phyloP scores from a whole-genome alignment of 2,329 filamentous ascomycete species.

The Apiospora pterosperma region DNA sequence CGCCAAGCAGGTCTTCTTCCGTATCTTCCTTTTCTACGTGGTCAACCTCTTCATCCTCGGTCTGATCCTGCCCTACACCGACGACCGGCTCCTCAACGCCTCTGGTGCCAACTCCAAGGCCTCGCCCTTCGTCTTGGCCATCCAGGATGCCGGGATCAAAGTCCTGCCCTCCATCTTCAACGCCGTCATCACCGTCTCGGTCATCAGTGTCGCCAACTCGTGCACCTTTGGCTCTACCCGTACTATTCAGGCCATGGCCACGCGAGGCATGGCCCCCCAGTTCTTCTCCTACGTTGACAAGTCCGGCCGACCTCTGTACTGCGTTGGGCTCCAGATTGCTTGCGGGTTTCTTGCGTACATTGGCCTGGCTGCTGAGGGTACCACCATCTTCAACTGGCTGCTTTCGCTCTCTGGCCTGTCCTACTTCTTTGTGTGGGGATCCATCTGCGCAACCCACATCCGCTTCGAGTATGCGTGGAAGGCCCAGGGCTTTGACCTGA shows the following conservation, averaged over 20 bases:
- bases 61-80: slow-evolving; percentile 42
- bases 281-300: slow-evolving; percentile 60
- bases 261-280: slow-evolving; percentile 49
- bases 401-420: slow-evolving; percentile 69
- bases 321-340: slow-evolving; percentile 48
- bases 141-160: slow-evolving; percentile 46
- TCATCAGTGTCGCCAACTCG: slow-evolving; percentile 50
- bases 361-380: slow-evolving; percentile 38
- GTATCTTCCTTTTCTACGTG: slow-evolving; percentile 50
- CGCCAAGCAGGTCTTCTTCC: slow-evolving; percentile 53
- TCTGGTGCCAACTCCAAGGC: slow-evolving; percentile 39
- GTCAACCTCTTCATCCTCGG: slow-evolving; percentile 49
- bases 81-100: slow-evolving; percentile 35
- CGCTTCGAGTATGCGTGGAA: slow-evolving; percentile 62
- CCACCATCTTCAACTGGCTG: slow-evolving; percentile 59
- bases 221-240: slow-evolving; percentile 48
- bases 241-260: slow-evolving; percentile 47
- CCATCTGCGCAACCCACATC: slow-evolving; percentile 62
- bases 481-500: slow-evolving; percentile 49
- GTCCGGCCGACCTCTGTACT: slow-evolving; percentile 55
- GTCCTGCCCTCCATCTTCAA: slow-evolving; percentile 52
- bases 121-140: slow-evolving; percentile 50
- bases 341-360: slow-evolving; percentile 60
- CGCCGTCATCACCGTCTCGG: slow-evolving; percentile 47
- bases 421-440: slow-evolving; percentile 74